phyloP scores from a whole-genome alignment of 306 rosid species.

The Pterocarpus santalinus region DNA sequence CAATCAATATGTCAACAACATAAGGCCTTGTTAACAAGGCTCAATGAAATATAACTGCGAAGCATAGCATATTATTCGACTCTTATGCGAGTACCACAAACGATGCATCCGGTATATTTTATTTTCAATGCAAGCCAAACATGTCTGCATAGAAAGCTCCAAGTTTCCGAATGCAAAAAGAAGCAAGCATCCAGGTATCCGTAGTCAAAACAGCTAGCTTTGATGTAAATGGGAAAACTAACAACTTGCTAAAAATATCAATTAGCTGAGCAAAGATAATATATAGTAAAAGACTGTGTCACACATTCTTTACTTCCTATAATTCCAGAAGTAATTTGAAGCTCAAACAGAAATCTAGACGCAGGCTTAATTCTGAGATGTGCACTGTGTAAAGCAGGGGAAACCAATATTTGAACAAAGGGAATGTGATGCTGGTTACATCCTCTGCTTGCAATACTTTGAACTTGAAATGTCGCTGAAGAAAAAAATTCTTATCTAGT shows the following conservation, averaged over 20 bases:
- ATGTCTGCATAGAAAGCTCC: constrained; percentile 2
- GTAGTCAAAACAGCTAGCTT: constrained; percentile 1
- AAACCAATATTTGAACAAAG: constrained; percentile 34
- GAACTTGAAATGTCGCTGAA: constrained; percentile 16
- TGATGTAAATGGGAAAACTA: not conserved
- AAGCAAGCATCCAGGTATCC: constrained; percentile 5
- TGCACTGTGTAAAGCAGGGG: constrained; percentile 23
- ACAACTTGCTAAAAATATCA: constrained; percentile 1
- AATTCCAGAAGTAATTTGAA: constrained; percentile 32
- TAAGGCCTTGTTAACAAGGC: not conserved
- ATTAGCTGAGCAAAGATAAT: constrained; percentile 33
- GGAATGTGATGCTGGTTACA: constrained; percentile 28
- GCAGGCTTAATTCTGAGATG: constrained; percentile 5
- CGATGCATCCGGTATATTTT: not conserved
- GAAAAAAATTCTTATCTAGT: constrained; percentile 29
- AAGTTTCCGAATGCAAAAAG: not conserved
- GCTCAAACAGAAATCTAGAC: constrained; percentile 17
- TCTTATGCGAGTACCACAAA: not conserved
- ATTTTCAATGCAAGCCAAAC: constrained; percentile 1
- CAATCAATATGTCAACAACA: not conserved
- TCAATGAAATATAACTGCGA: not conserved
- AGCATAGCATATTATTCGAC: not conserved
- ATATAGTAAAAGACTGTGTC: not conserved
- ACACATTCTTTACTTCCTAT: constrained; percentile 44
- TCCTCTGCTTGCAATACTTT: constrained; percentile 33